Base-by-base conservation (phyloP, 225 moss, liverwort and hornwort species). In the Polytrichum formosum region DNA sequence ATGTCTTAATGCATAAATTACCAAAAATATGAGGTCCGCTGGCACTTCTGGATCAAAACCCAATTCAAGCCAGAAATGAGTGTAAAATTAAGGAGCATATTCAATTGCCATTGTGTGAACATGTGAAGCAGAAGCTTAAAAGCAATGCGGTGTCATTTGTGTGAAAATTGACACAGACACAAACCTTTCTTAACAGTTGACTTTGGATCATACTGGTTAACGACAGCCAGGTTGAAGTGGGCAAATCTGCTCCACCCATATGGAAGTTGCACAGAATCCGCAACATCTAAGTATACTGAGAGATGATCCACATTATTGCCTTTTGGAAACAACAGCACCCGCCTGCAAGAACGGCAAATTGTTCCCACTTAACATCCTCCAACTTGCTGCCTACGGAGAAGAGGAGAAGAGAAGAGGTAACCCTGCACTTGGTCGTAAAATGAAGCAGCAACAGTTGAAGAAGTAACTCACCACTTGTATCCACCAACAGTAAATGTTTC, bases 171-270 rank as follows among this genome's bases (percentile, higher is more conserved):
- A 16, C 16, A 0, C 46, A 46, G 46, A 46, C 46, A 68, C 90
- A 31, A 74, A 98, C 98, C 98, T 98, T 98, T 98, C 90, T 98
- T 98, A 83, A 98, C 92, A 68, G 92, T 91, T 77, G 79, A 60
- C 88, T 98, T 98, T 54, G 83, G 74, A 65, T 98, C 98, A 84
- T 88, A 91, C 80, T 94, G 98, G 78, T 98, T 94, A 6, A 91
- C 84, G 82, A 98, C 92, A 74, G 98, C 94, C 79, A 98, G 83
- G 83, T 88, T 98, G 80, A 98, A 98, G 80, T 98, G 98, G 5
- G 98, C 98, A 86, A 91, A 98, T 98, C 94, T 94, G 90, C 79
- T 98, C 98, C 98, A 98, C 55, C 94, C 94, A 82, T 98, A 98
- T 0, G 98, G 91, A 37, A 98, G 83, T 71, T 92, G 89, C 5